Conservation (phyloP, 495 filamentous ascomycete genomes). For the Hypomontagnella monticulosa region DNA sequence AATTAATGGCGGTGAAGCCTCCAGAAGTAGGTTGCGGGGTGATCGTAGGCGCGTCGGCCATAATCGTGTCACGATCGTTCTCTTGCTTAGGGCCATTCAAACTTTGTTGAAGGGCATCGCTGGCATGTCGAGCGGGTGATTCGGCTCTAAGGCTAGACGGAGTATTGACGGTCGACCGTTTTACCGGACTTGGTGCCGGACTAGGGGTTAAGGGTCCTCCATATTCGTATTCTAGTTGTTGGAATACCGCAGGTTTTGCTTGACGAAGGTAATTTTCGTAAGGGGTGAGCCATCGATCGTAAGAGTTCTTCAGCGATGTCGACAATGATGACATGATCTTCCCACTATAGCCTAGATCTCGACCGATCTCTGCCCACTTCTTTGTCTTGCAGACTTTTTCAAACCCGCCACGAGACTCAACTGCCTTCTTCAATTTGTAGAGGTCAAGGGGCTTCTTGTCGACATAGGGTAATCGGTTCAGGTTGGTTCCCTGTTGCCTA, state of each 20-base stretch:
- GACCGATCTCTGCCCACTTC: conserved; percentile 98
- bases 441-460: conserved; percentile 97
- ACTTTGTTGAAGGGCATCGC: conserved; percentile 71
- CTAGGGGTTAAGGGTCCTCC: conserved; percentile 94
- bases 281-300: conserved; percentile 92
- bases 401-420: conserved; percentile 92
- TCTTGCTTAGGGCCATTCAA: conserved; percentile 63
- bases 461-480: conserved; percentile 93
- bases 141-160: conserved; percentile 71
- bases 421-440: conserved; percentile 95
- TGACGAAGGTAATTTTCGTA: conserved; percentile 95
- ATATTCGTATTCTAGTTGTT: conserved; percentile 91
- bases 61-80: conserved; percentile 61
- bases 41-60: conserved; percentile 58
- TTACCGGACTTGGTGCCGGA: conserved; percentile 85
- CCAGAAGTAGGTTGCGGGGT: conserved; percentile 49
- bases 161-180: conserved; percentile 75
- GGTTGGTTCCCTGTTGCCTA: conserved; percentile 92
- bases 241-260: conserved; percentile 96
- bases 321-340: conserved; percentile 99
- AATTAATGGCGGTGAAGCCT: conserved; percentile 89
- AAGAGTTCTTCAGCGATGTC: conserved; percentile 98
- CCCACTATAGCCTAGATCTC: conserved; percentile 96
- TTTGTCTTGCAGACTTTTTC: conserved; percentile 96
- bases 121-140: conserved; percentile 76